A percentile compares a stretch with the other conserved stretches of the same genome.
phyloP scores from a whole-genome alignment of 116 monocot genomes.

The Zostera marina region DNA sequence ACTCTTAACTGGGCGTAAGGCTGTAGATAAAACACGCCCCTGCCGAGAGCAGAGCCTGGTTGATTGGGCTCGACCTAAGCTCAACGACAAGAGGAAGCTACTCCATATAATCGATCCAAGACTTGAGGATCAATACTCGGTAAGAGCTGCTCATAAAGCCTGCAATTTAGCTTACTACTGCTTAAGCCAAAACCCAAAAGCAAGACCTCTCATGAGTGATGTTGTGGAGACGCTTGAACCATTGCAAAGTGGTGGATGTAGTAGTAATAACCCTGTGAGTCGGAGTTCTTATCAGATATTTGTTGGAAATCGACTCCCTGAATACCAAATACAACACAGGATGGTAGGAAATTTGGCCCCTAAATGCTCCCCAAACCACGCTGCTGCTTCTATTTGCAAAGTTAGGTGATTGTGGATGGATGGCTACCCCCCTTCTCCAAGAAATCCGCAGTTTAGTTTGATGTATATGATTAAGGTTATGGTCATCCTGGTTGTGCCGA shows the following conservation, averaged over 20 bases:
- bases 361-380: slow-evolving; percentile 18
- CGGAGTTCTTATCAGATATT: not conserved
- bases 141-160: slow-evolving; percentile 58
- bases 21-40: slow-evolving; percentile 56
- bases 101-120: slow-evolving; percentile 49
- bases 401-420: slow-evolving; percentile 22
- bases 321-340: slow-evolving; percentile 23
- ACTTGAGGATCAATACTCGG: slow-evolving; percentile 51
- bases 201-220: slow-evolving; percentile 62
- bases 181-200: slow-evolving; percentile 66
- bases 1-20: slow-evolving; percentile 49
- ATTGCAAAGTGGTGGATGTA: slow-evolving; percentile 12
- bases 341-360: slow-evolving; percentile 11
- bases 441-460: no score
- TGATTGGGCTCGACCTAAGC: slow-evolving; percentile 64
- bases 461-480: no score
- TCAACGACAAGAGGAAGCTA: slow-evolving; percentile 50
- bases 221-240: slow-evolving; percentile 60
- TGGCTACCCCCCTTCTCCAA: not conserved
- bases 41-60: slow-evolving; percentile 64
- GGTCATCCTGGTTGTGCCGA: no score
- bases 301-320: slow-evolving; percentile 6
- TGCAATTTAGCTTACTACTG: slow-evolving; percentile 75
- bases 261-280: no score
- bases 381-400: slow-evolving; percentile 24